Evolutionary conservation across 2,329 filamentous ascomycete genomes (phyloP).

Genomic region (Leptosphaerulina australis): DNA sequence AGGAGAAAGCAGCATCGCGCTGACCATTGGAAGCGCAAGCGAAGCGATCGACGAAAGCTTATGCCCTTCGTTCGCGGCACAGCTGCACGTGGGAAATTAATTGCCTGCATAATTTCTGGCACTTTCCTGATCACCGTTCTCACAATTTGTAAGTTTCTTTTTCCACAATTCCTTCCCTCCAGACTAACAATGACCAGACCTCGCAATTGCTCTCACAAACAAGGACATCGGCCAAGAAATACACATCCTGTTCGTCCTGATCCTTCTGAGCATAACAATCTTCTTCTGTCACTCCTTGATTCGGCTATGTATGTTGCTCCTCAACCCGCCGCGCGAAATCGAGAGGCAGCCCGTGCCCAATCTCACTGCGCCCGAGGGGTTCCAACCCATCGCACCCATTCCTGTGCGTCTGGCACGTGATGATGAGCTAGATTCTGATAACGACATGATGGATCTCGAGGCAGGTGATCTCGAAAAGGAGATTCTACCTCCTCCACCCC

Average conservation of each 20-base stretch:
- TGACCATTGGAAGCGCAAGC: conserved; percentile 40
- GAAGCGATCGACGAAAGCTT: conserved; percentile 24
- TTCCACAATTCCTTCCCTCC: conserved; percentile 5
- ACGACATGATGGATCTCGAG: conserved; percentile 40
- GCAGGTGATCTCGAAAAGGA: conserved; percentile 29
- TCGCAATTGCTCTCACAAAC: conserved; percentile 71
- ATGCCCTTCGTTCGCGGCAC: conserved; percentile 32
- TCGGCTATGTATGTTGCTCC: conserved; percentile 70
- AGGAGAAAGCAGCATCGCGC: conserved; percentile 37
- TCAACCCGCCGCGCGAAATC: conserved; percentile 51
- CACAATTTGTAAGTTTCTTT: conserved; percentile 65
- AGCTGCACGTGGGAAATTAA: conserved; percentile 41
- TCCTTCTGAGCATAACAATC: conserved; percentile 74
- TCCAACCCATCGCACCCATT: conserved; percentile 75
- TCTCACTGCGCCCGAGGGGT: conserved; percentile 65
- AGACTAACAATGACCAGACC: conserved; percentile 59
- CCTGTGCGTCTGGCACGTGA: conserved; percentile 76
- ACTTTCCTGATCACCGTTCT: conserved; percentile 65
- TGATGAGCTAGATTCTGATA: conserved; percentile 68
- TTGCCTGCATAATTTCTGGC: conserved; percentile 67
- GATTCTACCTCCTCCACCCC: conserved; percentile 59
- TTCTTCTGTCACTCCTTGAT: conserved; percentile 83
- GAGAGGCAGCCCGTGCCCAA: conserved; percentile 50
- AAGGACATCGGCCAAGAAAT: conserved; percentile 71
- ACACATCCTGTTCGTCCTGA: conserved; percentile 78